Base-by-base conservation (phyloP, 2,329 filamentous ascomycete genomes). In the Aspergillus pseudoglaucus region DNA sequence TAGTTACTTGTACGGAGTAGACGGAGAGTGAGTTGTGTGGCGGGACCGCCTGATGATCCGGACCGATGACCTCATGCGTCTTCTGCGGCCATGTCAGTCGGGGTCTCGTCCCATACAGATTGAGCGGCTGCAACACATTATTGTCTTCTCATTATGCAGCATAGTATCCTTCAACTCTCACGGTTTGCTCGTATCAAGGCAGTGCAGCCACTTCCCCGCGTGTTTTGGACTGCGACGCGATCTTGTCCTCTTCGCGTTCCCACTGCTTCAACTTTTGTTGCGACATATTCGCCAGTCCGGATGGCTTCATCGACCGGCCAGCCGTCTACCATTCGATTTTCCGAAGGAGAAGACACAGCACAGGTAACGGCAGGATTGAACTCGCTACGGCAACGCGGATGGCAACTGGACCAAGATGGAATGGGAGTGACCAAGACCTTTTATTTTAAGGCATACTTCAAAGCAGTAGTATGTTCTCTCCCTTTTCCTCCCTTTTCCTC, bases 381-480 rank as follows among this genome's bases (percentile, higher is more conserved):
- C 33, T 44, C 51, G 7, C 49, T 70, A 38, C 53, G 59, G 32
- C 49, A 56, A 32, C 53, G 61, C 17, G 63, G 62, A 33, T 70
- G 67, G 67, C 52, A 45, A 6, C 49, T 69, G 44, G 67, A 68
- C 46, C 54, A 56, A 17, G 62, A 65, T 5, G 58, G 59, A 5
- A 61, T 58, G 56, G 67, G 66, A 1, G 45, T 70, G 6, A 56
- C 54, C 17, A 70, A 70, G 54, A 69, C 66, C 10, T 70, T 62
- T 51, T 60, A 65, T 56, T 70, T 70, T 47, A 63, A 62, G 46
- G 63, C 60, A 3, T 70, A 69, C 50, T 67, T 67, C 27, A 70
- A 69, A 51, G 64, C 63, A 3, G 57, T 68, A 51, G 66, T 69
- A 48, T 43, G 64, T 59, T 45, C 10, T 37, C 9, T 14, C 8